Conservation (phyloP, 768 basidiomycete species). For the Gautieria morchelliformis region DNA sequence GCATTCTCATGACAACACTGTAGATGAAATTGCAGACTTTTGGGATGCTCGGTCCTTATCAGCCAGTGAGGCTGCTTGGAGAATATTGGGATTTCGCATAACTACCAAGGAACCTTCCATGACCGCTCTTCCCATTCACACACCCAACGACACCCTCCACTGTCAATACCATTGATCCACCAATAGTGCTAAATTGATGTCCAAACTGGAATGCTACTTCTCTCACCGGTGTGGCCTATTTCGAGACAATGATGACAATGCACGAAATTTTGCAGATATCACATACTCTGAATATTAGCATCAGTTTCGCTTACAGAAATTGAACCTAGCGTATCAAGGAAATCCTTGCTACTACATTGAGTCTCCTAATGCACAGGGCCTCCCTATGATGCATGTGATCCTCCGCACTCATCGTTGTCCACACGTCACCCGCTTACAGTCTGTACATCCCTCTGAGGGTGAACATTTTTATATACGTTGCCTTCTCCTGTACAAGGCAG, state of each 20-base stretch:
- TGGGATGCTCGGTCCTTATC: conserved; percentile 26
- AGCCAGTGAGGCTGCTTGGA: conserved; percentile 28
- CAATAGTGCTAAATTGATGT: not conserved
- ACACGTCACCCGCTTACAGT: conserved; percentile 19
- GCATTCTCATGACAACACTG: not conserved
- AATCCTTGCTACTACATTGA: conserved; percentile 10
- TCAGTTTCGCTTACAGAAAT: conserved; percentile 11
- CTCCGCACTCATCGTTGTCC: not conserved
- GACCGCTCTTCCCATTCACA: conserved; percentile 25
- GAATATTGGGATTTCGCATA: conserved; percentile 26
- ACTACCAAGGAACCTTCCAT: conserved; percentile 26
- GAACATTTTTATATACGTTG: conserved; percentile 27
- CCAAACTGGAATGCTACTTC: not conserved
- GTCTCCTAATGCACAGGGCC: not conserved
- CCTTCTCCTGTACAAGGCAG: conserved; percentile 17
- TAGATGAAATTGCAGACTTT: conserved; percentile 29
- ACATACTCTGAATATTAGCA: conserved; percentile 14
- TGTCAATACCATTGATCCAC: conserved; percentile 16
- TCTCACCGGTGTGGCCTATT: not conserved
- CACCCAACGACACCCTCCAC: conserved; percentile 9
- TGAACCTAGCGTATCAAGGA: not conserved
- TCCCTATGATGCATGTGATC: conserved; percentile 12
- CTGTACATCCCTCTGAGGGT: too few relatives aligned
- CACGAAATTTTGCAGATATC: conserved; percentile 12
- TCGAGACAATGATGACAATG: too few relatives aligned